Base-by-base conservation (phyloP, 805 yeast genomes). In the Kuraishia piskuri region DNA sequence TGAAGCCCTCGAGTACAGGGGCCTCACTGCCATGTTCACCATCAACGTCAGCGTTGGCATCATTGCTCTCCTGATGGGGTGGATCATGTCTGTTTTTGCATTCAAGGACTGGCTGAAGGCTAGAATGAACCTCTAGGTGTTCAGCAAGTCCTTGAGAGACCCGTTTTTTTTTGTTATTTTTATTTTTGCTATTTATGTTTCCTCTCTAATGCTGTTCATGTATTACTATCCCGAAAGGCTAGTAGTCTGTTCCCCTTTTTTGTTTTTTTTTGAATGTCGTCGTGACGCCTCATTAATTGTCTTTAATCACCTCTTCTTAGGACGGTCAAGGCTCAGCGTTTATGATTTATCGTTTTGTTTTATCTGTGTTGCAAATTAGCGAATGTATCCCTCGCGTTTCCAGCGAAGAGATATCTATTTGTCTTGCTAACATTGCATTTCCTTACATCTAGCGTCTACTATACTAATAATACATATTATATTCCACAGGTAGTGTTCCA, bases 1-100 rank as follows among this genome's bases (percentile, higher is more conserved):
- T 31, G 82, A 80, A 60, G 91, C 89, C 21, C 75, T 90, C 71
- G 89, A 88, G 60, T 89, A 83, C 67, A 77, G 90, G 61, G 96
- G 96, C 2, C 74, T 84, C 56, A 88, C 94, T 25, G 75, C 84
- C 51, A 91, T 94, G 97, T 92, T 94, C 69, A 88, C 94, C 1
- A 79, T 92, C 63, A 94, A 92, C 66, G 80, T 92, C 40, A 80
- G 87, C 55, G 86, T 94, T 55, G 98, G 98, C 10, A 55, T 82
- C 49, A 77, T 86, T 37, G 80, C 92, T 1, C 72, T 92, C 47
- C 56, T 90, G 10, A 90, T 94, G 97, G 86, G 88, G 1, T 90
- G 96, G 96, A 82, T 83, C 55, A 88, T 89, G 87, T 50, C 73
- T 6, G 71, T 90, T 17, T 78, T 90, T 63, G 74, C 83, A 50